Evolutionary conservation across 2,329 filamentous ascomycete species (phyloP), one percentile per base, ranked within the genome.

Genomic region (Pleurostoma richardsiae): DNA sequence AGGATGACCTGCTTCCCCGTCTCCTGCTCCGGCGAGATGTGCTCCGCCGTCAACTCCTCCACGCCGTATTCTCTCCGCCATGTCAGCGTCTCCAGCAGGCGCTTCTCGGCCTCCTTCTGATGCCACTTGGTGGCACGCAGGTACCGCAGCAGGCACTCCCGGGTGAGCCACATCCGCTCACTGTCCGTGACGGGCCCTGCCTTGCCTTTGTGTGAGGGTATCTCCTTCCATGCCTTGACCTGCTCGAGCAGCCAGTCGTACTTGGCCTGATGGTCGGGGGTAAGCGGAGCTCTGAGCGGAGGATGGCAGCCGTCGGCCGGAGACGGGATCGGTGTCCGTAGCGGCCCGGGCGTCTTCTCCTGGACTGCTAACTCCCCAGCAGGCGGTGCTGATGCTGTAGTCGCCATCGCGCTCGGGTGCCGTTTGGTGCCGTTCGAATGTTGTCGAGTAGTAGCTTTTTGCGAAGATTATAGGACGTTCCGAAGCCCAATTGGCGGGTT

Each of bases 51-150:
- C 60, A 90, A 80, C 45, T 79, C 83, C 50, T 88, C 81, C 48
- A 95, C 76, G 42, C 90, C 90, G 61, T 95, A 99, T 61, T 96
- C 90, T 47, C 92, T 80, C 41, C 94, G 83, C 94, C 94, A 99
- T 50, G 81, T 78, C 48, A 97, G 70, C 0, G 92, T 96, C 40
- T 80, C 80, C 55, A 85, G 82, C 39, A 97, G 68, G n/a, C 94
- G 86, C 62, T 85, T 86, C 55, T 85, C 78, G 6, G 94, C 83
- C 42, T 92, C 83, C 40, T 81, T 71, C 43, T 86, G 77, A 55
- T 84, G 77, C 90, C 94, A 99, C 68, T 95, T 96, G 36, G 90
- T 91, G 26, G 94, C 94, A 49, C 92, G 86, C 30, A 99, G 83
- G 65, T 96, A 99, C 56, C 94, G 87, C 39, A 96, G 77, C 11